phyloP scores from a whole-genome alignment of 2,329 filamentous ascomycete genomes.

The Pseudopithomyces chartarum region DNA sequence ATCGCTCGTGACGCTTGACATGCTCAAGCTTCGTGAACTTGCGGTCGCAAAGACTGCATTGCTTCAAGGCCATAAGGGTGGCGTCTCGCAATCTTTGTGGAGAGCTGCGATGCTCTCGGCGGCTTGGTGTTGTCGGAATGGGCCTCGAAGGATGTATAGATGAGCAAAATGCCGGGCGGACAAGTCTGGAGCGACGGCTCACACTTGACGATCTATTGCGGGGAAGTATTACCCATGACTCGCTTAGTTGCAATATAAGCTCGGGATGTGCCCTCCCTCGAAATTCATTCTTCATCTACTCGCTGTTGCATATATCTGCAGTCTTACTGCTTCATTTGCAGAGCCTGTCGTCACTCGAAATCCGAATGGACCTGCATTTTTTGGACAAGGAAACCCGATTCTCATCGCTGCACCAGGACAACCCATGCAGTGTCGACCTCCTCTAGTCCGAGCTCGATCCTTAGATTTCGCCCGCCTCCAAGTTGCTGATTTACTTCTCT shows the following conservation, averaged over 20 bases:
- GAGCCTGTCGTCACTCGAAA: slow-evolving; percentile 15
- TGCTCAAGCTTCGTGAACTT: slow-evolving; percentile 62
- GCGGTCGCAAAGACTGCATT: slow-evolving; percentile 55
- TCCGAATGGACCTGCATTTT: neutral
- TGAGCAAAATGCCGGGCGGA: slow-evolving; percentile 23
- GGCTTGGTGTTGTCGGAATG: slow-evolving; percentile 11
- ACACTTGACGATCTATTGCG: slow-evolving; percentile 28
- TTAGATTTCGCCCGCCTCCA: neutral
- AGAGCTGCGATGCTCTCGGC: slow-evolving; percentile 5
- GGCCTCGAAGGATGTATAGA: slow-evolving; percentile 17
- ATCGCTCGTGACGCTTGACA: slow-evolving; percentile 60
- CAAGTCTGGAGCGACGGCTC: slow-evolving; percentile 8
- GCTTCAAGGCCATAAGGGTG: slow-evolving; percentile 42
- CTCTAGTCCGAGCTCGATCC: neutral
- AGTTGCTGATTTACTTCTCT: neutral
- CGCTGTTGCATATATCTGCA: slow-evolving; percentile 27
- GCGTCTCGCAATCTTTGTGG: slow-evolving; percentile 8
- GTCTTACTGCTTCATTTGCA: slow-evolving; percentile 27
- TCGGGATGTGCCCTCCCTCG: slow-evolving; percentile 24
- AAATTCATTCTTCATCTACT: slow-evolving; percentile 36
- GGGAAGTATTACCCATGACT: slow-evolving; percentile 39
- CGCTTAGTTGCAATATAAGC: slow-evolving; percentile 32
- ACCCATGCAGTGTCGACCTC: neutral
- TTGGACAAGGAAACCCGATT: neutral
- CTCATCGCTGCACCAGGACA: neutral